Base-by-base conservation (phyloP, 257 asterid genomes). In the Solanum chaucha region DNA sequence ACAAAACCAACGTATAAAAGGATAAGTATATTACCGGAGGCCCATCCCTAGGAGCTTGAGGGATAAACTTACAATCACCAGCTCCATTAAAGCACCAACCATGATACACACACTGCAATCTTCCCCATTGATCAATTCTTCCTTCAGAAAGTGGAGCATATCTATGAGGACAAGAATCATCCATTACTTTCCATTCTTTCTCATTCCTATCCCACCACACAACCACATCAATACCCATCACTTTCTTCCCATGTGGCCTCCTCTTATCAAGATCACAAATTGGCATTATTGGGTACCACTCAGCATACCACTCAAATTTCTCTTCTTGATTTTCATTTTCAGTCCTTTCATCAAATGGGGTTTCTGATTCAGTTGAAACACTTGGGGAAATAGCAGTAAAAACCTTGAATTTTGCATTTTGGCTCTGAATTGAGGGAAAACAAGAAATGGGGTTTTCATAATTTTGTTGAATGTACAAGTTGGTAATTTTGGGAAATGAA, bases 71-170 rank as follows among this genome's bases (percentile, higher is more conserved):
- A 91, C 99, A 96, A 85, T 94, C 98, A 36, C 99, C 99, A 38
- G 95, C 85, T 46, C 97, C 96, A 70, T 89, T 91, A 87, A 96
- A 96, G 86, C 98, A 95, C 98, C 99, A 96, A 5, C 98, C 99
- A 88, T 96, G 98, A 90, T 96, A 96, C 36, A 96, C 99, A 88
- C 99, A 96, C 90, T 95, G 99, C 92, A 95, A 89, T 89, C 98
- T 91, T 0, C 99, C 99, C 97, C 95, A 92, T 13, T 93, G 98
- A 93, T 96, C 99, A 85, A 96, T 96, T 90, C 99, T 95, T 84
- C 99, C 99, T 75, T 95, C 97, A 41, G 98, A 95, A 58, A 96
- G 51, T 3, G 99, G 99, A 17, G 99, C 98, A 91, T 93, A 86
- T 87, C 99, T 90, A 86, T 96, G 99, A 87, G 99, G 98, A 87